phyloP scores from a whole-genome alignment of 768 basidiomycete genomes.

The Favolaschia claudopus region DNA sequence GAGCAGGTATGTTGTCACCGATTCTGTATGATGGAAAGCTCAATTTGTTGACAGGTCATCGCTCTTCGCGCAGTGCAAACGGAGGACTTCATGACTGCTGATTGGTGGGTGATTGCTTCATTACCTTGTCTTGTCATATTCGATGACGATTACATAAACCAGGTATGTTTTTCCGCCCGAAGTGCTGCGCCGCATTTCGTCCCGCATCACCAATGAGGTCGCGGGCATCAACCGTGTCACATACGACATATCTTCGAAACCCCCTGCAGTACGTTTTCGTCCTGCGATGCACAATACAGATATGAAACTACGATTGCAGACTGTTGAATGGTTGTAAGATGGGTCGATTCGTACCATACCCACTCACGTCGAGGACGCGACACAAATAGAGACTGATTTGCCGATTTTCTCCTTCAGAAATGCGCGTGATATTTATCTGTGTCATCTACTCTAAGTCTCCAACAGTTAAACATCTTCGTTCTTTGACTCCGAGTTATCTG shows the following conservation, averaged over 20 bases:
- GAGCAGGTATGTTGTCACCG: conserved; percentile 68
- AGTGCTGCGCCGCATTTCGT: conserved; percentile 89
- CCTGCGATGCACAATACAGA: conserved; percentile 12
- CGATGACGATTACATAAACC: conserved; percentile 27
- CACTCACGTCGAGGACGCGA: no score
- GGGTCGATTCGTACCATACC: no score
- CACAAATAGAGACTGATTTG: no score
- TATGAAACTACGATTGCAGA: conserved; percentile 37
- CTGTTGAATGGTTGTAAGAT: conserved; percentile 59
- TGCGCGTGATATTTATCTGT: no score
- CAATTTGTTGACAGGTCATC: conserved; percentile 90
- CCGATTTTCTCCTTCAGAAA: no score
- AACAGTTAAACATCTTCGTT: no score
- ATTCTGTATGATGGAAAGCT: conserved; percentile 6
- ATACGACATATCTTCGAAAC: conserved; percentile 97
- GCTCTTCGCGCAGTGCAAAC: conserved; percentile 93
- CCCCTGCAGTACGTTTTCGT: conserved; percentile 75
- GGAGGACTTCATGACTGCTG: conserved; percentile 99
- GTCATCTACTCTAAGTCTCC: no score
- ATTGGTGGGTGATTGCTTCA: conserved; percentile 76
- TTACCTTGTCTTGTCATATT: conserved; percentile 11
- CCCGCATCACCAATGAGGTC: conserved; percentile 97
- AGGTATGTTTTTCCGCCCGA: conserved; percentile 97
- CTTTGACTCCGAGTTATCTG: no score
- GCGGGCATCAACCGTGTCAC: conserved; percentile 95